phyloP scores from a whole-genome alignment of 106 monocot genomes.

The Dendrobium officinale region DNA sequence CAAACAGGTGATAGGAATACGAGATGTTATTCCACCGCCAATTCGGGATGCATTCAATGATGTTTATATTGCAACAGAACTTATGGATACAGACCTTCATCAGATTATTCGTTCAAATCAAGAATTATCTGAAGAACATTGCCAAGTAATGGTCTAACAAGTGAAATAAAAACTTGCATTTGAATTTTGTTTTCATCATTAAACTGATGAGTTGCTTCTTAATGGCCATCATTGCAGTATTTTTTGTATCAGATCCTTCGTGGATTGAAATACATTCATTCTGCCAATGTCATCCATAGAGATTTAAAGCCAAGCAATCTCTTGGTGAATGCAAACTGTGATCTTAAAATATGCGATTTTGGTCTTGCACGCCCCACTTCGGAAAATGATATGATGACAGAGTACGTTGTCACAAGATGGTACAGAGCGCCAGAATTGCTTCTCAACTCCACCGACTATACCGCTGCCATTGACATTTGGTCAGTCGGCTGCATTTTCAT shows the following conservation, averaged over 20 bases:
- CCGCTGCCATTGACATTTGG: constrained; percentile 95
- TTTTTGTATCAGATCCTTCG: constrained; percentile 96
- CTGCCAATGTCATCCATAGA: constrained; percentile 88
- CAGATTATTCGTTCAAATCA: constrained; percentile 36
- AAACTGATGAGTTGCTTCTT: neutral
- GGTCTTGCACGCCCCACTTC: constrained; percentile 82
- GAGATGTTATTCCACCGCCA: constrained; percentile 27
- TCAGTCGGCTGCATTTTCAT: constrained; percentile 96
- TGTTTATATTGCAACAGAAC: constrained; percentile 34
- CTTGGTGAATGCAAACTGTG: constrained; percentile 79
- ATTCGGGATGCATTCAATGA: constrained; percentile 22
- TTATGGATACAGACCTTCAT: constrained; percentile 36
- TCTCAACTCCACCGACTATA: constrained; percentile 84
- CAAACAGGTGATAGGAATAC: constrained; percentile 26
- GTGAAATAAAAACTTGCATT: neutral
- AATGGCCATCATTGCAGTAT: constrained; percentile 46
- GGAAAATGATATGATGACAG: constrained; percentile 86
- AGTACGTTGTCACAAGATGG: constrained; percentile 97
- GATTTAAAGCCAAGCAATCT: constrained; percentile 96
- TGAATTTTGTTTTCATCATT: neutral
- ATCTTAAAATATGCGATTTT: constrained; percentile 95
- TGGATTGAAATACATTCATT: constrained; percentile 94
- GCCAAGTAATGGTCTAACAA: constrained; percentile 14
- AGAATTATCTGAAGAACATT: constrained; percentile 31
- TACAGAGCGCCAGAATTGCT: constrained; percentile 93